Evolutionary conservation across 1,139 yeast genomes (phyloP), one percentile per base, ranked within the genome.

Genomic region (Saccharomyces pastorianus): DNA sequence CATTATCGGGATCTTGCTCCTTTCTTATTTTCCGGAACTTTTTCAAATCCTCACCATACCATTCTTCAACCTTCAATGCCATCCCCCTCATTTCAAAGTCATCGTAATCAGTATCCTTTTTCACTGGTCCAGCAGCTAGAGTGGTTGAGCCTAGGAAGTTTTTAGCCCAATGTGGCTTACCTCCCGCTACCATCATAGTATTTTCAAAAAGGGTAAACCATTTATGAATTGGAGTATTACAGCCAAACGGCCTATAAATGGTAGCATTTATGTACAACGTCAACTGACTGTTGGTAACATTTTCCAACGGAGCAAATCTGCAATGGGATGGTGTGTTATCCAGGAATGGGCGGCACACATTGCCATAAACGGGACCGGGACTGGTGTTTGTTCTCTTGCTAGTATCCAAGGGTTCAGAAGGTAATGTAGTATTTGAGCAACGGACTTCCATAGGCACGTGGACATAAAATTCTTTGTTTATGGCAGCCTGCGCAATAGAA

Each of bases 121-220:
- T 65, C n/a, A 59, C 57, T 8, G 60, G 61, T 20, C 65, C 64
- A 3, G 69, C 70, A 1, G 75, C 71, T 56, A 71, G 73, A 47
- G 69, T 64, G 8, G 73, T 74, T 32, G 83, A 72, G 2, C 96
- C 96, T 60, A 90, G 77, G 68, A 90, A 93, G 71, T 91, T 91
- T 76, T 93, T 93, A n/a, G 99, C 99, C 99, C 99, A 93, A 69
- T 93, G 99, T 1, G 99, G 99, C 68, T 85, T 88, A 50, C 99
- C 99, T 46, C 88, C 91, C 25, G 86, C 91, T 38, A 80, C 82
- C 53, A 78, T 77, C 77, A 91, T 76, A 1, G 88, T 80, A 55
- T 80, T 79, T 71, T 93, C 99, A 70, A 93, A 93, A n/a, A 77
- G 76, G 52, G 80, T 79, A 71, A 80, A 93, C 96, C 98, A 93